Base-by-base conservation (phyloP, 2,329 filamentous ascomycete genomes). In the Alternaria brassicicola region DNA sequence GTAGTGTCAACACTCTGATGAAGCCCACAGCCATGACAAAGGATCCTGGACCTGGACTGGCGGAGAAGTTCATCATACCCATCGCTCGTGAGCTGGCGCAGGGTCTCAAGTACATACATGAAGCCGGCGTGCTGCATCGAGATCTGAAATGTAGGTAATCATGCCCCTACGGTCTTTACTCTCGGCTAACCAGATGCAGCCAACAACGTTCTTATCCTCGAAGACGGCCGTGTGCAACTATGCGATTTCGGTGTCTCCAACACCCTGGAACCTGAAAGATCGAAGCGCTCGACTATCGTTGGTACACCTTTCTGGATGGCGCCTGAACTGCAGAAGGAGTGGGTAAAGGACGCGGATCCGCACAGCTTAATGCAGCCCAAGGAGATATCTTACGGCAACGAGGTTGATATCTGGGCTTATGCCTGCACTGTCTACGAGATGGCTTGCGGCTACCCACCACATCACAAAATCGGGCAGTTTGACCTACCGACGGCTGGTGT, bases 221-320 rank as follows among this genome's bases (percentile, higher is more conserved):
- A 94, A 76, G 84, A 87, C 33, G 91, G 91, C 25, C 81, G 86
- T 26, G 89, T 95, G 7, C 91, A 95, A 74, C 84, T 95, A 31
- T 93, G 91, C 72, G 91, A 95, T 73, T 95, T 95, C 75, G 91
- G 92, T 63, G 90, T 95, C 46, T 90, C 91, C 28, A 90, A 89
- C 42, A 86, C 92, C 45, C 85, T 93, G 55, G 90, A 93, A 72
- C 89, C 84, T 39, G 89, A 90, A 65, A 84, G 88, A 53, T 88
- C 90, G 68, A 95, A 95, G 78, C 83, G 91, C 52, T 89, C 89
- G 4, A 94, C 91, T 1, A 89, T 94, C 47, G 90, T 94, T 55
- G 91, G 91, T 21, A 95, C 92, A 0, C 89, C 89, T 3, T 88
- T 93, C 76, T 95, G 91, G 89, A 93, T 95, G 91, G 90, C 92